Conservation (phyloP, 176 grass and related monocot species). For the Lolium multiflorum region DNA sequence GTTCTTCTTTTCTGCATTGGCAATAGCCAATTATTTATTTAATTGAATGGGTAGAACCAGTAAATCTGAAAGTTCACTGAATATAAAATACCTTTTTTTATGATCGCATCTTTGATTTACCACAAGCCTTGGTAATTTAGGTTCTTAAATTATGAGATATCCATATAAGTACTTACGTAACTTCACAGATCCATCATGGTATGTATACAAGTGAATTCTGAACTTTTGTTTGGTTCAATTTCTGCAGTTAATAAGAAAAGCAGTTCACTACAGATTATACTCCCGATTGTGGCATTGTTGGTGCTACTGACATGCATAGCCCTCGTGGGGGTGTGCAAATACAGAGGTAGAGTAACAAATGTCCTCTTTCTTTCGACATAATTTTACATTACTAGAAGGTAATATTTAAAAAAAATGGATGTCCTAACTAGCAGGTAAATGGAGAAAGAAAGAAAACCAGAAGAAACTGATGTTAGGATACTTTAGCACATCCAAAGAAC, state of each 20-base stretch:
- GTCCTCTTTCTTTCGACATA: too few relatives aligned
- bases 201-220: not conserved
- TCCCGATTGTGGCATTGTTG: not conserved
- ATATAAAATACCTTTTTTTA: not conserved
- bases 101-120: not conserved
- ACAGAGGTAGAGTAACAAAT: slow-evolving; percentile 17
- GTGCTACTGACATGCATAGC: not conserved
- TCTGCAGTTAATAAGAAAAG: not conserved
- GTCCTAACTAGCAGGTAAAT: slow-evolving; percentile 6
- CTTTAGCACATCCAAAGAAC: slow-evolving; percentile 8
- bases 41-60: not conserved
- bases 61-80: not conserved
- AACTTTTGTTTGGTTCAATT: not conserved
- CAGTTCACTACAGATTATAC: slow-evolving; percentile 21
- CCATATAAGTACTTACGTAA: not conserved
- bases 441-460: slow-evolving; percentile 14
- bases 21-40: not conserved
- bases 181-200: not conserved
- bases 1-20: not conserved
- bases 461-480: not conserved
- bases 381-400: not conserved
- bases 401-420: not conserved
- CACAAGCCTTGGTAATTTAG: not conserved
- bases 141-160: not conserved
- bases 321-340: slow-evolving; percentile 2